A percentile compares a stretch with the other conserved stretches of the same genome.
Conservation (phyloP, 129 eudicot species). For the Mikania micrantha region DNA sequence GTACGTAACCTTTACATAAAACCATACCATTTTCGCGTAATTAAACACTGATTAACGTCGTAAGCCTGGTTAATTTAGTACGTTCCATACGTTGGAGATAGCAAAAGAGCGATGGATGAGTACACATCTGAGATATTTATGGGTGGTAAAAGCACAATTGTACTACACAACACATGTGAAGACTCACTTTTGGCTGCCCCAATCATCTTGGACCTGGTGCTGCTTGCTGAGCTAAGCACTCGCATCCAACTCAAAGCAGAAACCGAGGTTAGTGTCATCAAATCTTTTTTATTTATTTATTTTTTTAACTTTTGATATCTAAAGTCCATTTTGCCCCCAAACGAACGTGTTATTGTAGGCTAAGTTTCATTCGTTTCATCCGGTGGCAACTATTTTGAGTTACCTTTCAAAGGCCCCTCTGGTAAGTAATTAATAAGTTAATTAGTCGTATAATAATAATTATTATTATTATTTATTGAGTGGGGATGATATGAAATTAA, state of each 20-base stretch:
- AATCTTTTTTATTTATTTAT: too few relatives aligned
- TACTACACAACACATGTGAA: constrained; percentile 93
- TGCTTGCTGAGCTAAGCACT: constrained; percentile 91
- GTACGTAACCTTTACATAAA: constrained; percentile 17
- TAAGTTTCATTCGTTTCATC: constrained; percentile 91
- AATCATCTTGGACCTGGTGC: constrained; percentile 85
- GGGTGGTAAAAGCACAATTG: constrained; percentile 91
- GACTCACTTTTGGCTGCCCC: constrained; percentile 96
- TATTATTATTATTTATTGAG: constrained; percentile 3
- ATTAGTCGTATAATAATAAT: constrained; percentile 5
- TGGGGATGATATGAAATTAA: too few relatives aligned
- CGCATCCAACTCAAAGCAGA: constrained; percentile 88
- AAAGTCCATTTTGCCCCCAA: background rate
- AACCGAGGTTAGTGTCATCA: constrained; percentile 68
- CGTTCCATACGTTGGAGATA: constrained; percentile 93
- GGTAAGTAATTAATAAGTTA: too few relatives aligned
- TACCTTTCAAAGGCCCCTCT: constrained; percentile 98
- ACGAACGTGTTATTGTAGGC: constrained; percentile 34
- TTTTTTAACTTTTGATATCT: background rate
- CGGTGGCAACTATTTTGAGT: constrained; percentile 93
- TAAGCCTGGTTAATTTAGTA: constrained; percentile 37
- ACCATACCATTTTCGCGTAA: too few relatives aligned
- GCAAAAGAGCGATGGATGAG: constrained; percentile 98
- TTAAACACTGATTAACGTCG: background rate
- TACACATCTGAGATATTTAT: constrained; percentile 95